A percentile compares a stretch with the other conserved stretches of the same genome.
Evolutionary conservation across 2,329 filamentous ascomycete genomes (phyloP).

Genomic region (Amphichorda felina): DNA sequence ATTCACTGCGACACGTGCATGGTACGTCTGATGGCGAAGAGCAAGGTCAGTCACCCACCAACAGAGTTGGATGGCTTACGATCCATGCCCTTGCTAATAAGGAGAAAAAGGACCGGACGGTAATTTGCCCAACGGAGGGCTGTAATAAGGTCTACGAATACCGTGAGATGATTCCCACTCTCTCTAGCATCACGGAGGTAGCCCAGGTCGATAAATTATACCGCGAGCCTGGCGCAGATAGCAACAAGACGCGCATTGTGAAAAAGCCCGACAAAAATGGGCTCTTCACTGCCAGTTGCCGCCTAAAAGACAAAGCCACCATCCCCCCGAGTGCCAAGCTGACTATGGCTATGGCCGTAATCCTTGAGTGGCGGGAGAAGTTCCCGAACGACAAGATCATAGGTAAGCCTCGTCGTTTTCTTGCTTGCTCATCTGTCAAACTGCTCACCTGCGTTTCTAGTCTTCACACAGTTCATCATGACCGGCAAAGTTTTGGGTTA

Average conservation of each 20-base stretch:
- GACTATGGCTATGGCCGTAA: slow-evolving; percentile 15
- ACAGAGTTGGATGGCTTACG: too few species aligned
- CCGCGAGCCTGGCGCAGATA: slow-evolving; percentile 13
- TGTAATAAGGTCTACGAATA: too few species aligned
- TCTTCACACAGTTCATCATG: slow-evolving; percentile 22
- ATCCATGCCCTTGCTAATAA: too few species aligned
- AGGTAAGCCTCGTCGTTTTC: slow-evolving; percentile 11
- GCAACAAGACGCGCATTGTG: slow-evolving; percentile 5
- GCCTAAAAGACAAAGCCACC: not conserved
- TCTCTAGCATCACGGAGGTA: too few species aligned
- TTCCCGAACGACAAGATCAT: slow-evolving; percentile 25
- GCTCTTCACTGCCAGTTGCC: slow-evolving; percentile 12
- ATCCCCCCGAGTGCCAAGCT: slow-evolving; percentile 18
- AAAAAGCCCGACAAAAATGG: slow-evolving; percentile 2
- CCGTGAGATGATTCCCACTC: too few species aligned
- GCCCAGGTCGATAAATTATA: rapidly evolving
- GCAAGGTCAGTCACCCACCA: not conserved
- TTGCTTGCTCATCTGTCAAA: not conserved
- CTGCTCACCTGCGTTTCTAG: slow-evolving; percentile 9
- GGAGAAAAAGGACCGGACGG: too few species aligned
- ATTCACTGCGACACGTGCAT: slow-evolving; percentile 16
- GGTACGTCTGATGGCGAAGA: not conserved
- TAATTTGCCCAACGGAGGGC: too few species aligned
- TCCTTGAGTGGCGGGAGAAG: slow-evolving; percentile 17
- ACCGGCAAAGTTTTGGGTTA: slow-evolving; percentile 21